Conservation (phyloP, 495 filamentous ascomycete genomes). For the Hypoxylon lenormandii region DNA sequence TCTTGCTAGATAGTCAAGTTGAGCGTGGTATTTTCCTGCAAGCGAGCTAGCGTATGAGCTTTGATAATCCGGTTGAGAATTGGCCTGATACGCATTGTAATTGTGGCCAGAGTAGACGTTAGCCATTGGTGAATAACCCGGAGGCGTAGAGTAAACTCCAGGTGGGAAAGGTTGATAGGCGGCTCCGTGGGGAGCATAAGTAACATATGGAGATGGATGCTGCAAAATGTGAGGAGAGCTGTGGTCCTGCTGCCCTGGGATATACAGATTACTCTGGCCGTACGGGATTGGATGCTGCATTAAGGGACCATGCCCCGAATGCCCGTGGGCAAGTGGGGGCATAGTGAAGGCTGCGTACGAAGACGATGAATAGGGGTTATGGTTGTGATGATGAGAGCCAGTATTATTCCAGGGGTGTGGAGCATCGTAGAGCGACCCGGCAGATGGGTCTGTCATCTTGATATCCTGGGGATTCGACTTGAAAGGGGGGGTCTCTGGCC, state of each 20-base stretch:
- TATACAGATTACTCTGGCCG: constrained; percentile 28
- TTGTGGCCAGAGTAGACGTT: constrained; percentile 45
- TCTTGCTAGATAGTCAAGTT: constrained; percentile 69
- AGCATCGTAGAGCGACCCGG: constrained; percentile 9
- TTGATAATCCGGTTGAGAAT: constrained; percentile 33
- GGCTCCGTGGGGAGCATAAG: constrained; percentile 43
- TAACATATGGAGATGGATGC: constrained; percentile 43
- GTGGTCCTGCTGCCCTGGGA: constrained; percentile 49
- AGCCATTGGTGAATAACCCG: constrained; percentile 5
- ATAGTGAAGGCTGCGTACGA: constrained; percentile 15
- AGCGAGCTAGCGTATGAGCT: constrained; percentile 36
- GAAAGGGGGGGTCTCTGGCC: constrained; percentile 77
- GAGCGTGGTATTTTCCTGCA: constrained; percentile 58
- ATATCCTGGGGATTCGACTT: constrained; percentile 13
- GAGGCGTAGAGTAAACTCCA: constrained; percentile 30
- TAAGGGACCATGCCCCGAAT: constrained; percentile 18
- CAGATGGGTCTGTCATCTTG: constrained; percentile 3
- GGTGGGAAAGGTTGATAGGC: constrained; percentile 13
- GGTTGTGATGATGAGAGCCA: not conserved
- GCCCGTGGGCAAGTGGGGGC: constrained; percentile 11
- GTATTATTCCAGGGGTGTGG: constrained; percentile 8
- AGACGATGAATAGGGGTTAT: constrained; percentile 19
- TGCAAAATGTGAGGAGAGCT: constrained; percentile 49
- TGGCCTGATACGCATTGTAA: constrained; percentile 43
- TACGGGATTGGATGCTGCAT: constrained; percentile 11